A percentile compares a stretch with the other conserved stretches of the same genome.
Conservation (phyloP, 2,329 filamentous ascomycete species). For the Cadophora malorum region DNA sequence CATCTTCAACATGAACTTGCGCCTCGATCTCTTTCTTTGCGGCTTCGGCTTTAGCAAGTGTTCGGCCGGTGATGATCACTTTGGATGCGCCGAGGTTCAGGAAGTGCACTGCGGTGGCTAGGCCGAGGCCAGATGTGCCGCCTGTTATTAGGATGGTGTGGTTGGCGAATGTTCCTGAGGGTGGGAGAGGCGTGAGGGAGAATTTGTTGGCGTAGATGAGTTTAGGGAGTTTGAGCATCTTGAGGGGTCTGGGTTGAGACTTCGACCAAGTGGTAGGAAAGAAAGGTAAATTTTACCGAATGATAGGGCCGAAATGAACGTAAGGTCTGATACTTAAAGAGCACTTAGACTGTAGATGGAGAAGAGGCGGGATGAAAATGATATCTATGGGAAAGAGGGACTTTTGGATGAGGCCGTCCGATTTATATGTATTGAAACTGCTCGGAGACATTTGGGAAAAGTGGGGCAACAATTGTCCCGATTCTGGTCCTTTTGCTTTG, state of each 20-base stretch:
- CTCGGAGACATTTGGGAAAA: constrained; percentile 19
- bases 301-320: too few species aligned
- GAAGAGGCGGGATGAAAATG: neutral
- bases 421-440: constrained; percentile 6
- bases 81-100: constrained; percentile 49
- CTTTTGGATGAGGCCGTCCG: neutral
- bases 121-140: constrained; percentile 50
- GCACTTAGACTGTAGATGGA: neutral
- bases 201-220: constrained; percentile 40
- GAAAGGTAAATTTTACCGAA: too few species aligned
- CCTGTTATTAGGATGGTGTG: constrained; percentile 51
- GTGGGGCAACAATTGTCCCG: constrained; percentile 20
- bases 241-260: constrained; percentile 10
- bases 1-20: constrained; percentile 32
- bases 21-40: constrained; percentile 49
- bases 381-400: neutral
- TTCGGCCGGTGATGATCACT: constrained; percentile 51
- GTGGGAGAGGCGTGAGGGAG: constrained; percentile 37
- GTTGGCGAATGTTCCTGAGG: constrained; percentile 37
- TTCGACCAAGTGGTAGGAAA: neutral
- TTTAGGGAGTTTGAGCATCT: constrained; percentile 26
- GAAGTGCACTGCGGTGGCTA: constrained; percentile 50
- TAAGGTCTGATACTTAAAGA: neutral
- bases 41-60: constrained; percentile 45
- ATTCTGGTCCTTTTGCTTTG: neutral